Evolutionary conservation across 306 rosid species (phyloP).

Genomic region (Heteromeles arbutifolia): DNA sequence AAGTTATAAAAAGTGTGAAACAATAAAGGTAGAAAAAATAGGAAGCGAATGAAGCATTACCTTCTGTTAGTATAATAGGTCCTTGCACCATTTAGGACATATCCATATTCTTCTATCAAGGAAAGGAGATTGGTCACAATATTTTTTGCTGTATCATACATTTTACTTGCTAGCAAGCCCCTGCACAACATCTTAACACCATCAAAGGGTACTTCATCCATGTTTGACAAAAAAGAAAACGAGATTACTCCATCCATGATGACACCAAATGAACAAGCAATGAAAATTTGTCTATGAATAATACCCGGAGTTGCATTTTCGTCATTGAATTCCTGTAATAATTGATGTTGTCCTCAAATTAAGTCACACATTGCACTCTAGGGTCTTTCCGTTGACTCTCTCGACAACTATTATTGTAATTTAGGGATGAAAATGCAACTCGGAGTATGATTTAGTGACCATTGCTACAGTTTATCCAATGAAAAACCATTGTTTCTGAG

Average conservation of each 20-base stretch:
- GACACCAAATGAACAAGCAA: not conserved
- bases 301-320: not conserved
- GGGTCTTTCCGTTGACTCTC: not conserved
- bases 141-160: slow-evolving; percentile 67
- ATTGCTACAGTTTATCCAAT: not conserved
- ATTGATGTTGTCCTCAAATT: too few relatives aligned
- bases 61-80: slow-evolving; percentile 81
- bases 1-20: not conserved
- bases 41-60: slow-evolving; percentile 21
- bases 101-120: slow-evolving; percentile 60
- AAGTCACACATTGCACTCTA: not conserved
- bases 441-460: too few relatives aligned
- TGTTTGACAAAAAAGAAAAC: too few relatives aligned
- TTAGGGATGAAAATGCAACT: too few relatives aligned
- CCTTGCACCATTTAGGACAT: slow-evolving; percentile 86
- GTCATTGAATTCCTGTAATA: not conserved
- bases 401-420: not conserved
- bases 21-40: not conserved
- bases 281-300: too few relatives aligned
- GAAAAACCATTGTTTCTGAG: too few relatives aligned
- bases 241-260: too few relatives aligned
- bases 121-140: slow-evolving; percentile 65
- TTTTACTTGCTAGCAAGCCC: slow-evolving; percentile 78
- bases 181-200: slow-evolving; percentile 24
- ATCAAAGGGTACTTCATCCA: not conserved